A percentile compares a stretch with the other conserved stretches of the same genome.
phyloP scores from a whole-genome alignment of 2,329 filamentous ascomycete species.

The Botrytis deweyae region DNA sequence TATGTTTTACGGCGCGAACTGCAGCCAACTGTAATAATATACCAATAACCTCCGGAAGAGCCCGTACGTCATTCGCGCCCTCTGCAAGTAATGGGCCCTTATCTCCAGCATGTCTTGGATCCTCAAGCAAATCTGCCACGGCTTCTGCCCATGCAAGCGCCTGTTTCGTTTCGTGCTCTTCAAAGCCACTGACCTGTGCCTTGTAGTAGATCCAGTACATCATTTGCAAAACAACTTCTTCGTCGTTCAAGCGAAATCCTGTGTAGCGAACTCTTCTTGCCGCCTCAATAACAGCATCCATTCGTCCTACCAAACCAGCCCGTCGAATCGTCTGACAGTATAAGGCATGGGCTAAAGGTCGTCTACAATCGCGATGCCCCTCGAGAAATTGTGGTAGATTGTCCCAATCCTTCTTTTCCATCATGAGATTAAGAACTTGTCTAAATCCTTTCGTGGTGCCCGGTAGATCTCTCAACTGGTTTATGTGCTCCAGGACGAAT shows the following conservation, averaged over 20 bases:
- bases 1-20: conserved; percentile 42
- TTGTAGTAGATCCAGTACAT: conserved; percentile 31
- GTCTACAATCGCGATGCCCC: conserved; percentile 31
- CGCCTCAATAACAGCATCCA: conserved; percentile 38
- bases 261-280: conserved; percentile 34
- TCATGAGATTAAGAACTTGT: conserved; percentile 35
- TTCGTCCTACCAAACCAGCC: conserved; percentile 26
- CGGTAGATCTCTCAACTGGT: conserved; percentile 31
- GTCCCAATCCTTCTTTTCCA: conserved; percentile 39
- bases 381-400: conserved; percentile 38
- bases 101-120: conserved; percentile 31
- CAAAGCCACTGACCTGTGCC: conserved; percentile 31
- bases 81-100: neutral
- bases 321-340: conserved; percentile 25
- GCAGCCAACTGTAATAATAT: conserved; percentile 47
- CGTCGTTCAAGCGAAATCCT: conserved; percentile 32
- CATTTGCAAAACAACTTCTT: conserved; percentile 24
- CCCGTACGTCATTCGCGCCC: conserved; percentile 40
- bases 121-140: conserved; percentile 36
- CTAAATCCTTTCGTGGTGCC: conserved; percentile 19
- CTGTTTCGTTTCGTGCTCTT: conserved; percentile 30
- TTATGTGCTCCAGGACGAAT: conserved; percentile 36
- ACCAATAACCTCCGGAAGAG: conserved; percentile 43
- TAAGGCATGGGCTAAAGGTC: neutral
- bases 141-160: conserved; percentile 37